Evolutionary conservation across 176 grass and related monocot species (phyloP), one percentile per base, ranked within the genome.

Genomic region (Hsuehochloa calcarea): DNA sequence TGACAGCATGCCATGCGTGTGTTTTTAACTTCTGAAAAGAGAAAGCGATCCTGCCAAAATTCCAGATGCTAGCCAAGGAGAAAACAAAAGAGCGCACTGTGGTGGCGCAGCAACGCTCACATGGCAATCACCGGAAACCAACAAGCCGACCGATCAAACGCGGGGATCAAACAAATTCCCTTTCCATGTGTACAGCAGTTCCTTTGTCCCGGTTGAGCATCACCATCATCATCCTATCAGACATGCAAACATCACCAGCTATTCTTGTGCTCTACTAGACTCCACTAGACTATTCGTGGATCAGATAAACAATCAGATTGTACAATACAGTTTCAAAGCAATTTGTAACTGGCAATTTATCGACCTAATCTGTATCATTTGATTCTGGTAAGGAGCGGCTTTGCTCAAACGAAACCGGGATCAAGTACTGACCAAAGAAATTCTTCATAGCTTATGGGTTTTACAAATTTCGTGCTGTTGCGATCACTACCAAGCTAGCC

Each of bases 381-480:
- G 45, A 10, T 80, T 58, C 37, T 8, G 50, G 29, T 40, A 9
- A 29, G 37, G 6, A 35, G 23, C 16, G 43, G 31, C 67, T 35
- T 17, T 46, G 19, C 26, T 27, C 20, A 54, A 87, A 45, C 2
- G 12, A 58, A 66, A n/a, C 11, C 0, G 68, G 68, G 6, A 31
- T 8, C 6, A 41, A 19, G 11, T 67, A 1, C 72, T 70, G 26
- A 9, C 16, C 27, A 31, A 59, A 78, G 50, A 70, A 56, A 68
- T 60, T 70, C 50, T 20, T 87, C 22, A 29, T 49, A 71, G 43
- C 39, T 39, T 35, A n/a, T 45, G 75, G 12, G 31, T 75, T 90
- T 74, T 91, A 80, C 80, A 84, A 20, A 45, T 87, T 68, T 26
- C 85, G 84, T 60, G 49, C 89, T 50, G 69, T 29, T 70, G 40